Evolutionary conservation across 805 yeast genomes (phyloP), one percentile per base, ranked within the genome.

Genomic region (Candida michaelii): DNA sequence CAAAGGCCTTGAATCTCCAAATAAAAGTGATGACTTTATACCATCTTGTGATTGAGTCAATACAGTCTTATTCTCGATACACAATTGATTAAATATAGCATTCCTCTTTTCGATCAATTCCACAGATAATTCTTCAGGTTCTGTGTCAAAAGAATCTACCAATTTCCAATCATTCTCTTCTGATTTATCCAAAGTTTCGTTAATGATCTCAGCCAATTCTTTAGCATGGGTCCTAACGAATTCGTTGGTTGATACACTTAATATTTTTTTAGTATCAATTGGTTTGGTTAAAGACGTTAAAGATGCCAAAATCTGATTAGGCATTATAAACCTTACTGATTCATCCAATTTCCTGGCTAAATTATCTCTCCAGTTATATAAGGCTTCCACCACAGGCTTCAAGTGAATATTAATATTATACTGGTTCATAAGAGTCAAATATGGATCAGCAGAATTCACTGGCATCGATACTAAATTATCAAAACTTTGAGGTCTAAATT

Each of bases 341-440:
- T 93, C 99, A 60, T 93, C 99, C 36, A 77, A 74, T 29, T 66
- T 51, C 49, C 95, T 74, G 1, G 97, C 98, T 27, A 76, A 56
- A 1, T 46, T 39, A 59, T 93, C 98, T 60, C 99, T 77, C 97
- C 97, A 93, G 32, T 77, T 71, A 52, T 77, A 87, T 14, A 93
- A 66, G 0, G 66, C 78, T 47, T 73, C 79, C 13, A 87, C 72
- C 5, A 89, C 58, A 0, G 74, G 75, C 39, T 76, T 74, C 45
- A 74, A 79, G 19, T 76, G 66, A 1, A 59, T 47, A 1, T 83
- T 79, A 3, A 91, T 68, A 45, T 82, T 83, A 60, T 82, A 85
- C 52, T 84, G 87, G 34, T 65, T 62, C 55, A 85, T 71, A 35
- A 89, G 49, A 15, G 74, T 63, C 35, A 65, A 62, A 88, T 89